Conservation (phyloP, 2,329 filamentous ascomycete genomes). For the Ramularia endophylla region DNA sequence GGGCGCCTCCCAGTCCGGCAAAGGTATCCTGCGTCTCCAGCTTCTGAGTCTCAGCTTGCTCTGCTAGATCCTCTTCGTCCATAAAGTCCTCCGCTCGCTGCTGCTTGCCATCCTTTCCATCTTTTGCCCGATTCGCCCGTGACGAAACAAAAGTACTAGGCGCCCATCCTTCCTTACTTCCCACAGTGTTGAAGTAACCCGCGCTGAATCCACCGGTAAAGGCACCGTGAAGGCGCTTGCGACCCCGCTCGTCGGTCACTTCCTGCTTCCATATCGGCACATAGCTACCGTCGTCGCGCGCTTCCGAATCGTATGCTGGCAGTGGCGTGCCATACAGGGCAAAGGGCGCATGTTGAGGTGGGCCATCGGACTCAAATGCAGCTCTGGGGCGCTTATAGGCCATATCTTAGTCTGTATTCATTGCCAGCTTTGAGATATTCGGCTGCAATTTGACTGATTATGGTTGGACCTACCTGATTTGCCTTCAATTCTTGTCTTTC, state of each 20-base stretch:
- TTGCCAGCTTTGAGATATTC: constrained; percentile 25
- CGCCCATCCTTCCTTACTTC: constrained; percentile 97
- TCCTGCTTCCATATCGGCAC: constrained; percentile 98
- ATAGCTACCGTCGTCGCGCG: constrained; percentile 84
- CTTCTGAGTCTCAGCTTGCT: constrained; percentile 70
- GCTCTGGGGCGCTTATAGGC: constrained; percentile 73
- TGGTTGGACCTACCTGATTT: constrained; percentile 1
- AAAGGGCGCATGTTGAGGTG: constrained; percentile 60
- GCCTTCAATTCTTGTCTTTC: no score
- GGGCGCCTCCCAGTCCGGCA: constrained; percentile 65
- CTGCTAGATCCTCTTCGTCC: constrained; percentile 92
- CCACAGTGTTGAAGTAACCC: constrained; percentile 98
- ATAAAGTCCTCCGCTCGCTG: constrained; percentile 87
- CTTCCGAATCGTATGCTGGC: constrained; percentile 66
- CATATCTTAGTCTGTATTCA: constrained; percentile 47
- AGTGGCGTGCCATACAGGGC: constrained; percentile 80
- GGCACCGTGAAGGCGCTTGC: constrained; percentile 87
- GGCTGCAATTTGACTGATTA: not conserved
- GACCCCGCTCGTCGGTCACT: constrained; percentile 83
- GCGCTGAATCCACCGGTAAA: constrained; percentile 97
- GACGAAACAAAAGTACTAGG: constrained; percentile 90
- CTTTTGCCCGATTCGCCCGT: constrained; percentile 68
- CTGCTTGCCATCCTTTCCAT: constrained; percentile 47
- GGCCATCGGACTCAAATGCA: constrained; percentile 61
- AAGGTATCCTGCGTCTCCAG: constrained; percentile 70